A percentile compares a stretch with the other conserved stretches of the same genome.
Conservation (phyloP, 805 yeast genomes). For the Dipodascopsis uninucleata region DNA sequence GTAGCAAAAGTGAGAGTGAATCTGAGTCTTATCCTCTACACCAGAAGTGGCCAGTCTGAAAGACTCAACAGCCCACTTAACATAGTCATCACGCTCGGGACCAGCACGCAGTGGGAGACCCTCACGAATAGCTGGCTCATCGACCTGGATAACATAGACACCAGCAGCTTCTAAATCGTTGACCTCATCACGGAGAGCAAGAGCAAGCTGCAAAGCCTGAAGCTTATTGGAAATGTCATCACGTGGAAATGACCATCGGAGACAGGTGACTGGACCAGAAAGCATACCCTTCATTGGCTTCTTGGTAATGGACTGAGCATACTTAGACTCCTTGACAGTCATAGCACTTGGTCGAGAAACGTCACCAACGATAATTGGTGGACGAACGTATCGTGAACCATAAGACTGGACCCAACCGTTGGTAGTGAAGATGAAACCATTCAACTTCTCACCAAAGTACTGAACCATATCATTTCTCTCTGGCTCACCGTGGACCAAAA, state of each 20-base stretch:
- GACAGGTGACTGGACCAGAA: slow-evolving; percentile 99
- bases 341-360: slow-evolving; percentile 97
- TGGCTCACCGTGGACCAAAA: slow-evolving; percentile 99
- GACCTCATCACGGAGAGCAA: slow-evolving; percentile 98
- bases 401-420: slow-evolving; percentile 99
- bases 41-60: slow-evolving; percentile 99
- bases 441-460: slow-evolving; percentile 98
- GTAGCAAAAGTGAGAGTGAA: slow-evolving; percentile 99
- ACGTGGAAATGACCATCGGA: slow-evolving; percentile 99
- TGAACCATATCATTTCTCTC: slow-evolving; percentile 99
- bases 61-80: slow-evolving; percentile 98
- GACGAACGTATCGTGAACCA: slow-evolving; percentile 99
- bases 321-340: slow-evolving; percentile 98
- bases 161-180: slow-evolving; percentile 98
- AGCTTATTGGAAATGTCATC: slow-evolving; percentile 89
- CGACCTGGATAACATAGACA: slow-evolving; percentile 96
- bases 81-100: slow-evolving; percentile 91
- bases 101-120: slow-evolving; percentile 99
- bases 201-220: slow-evolving; percentile 94
- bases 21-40: slow-evolving; percentile 90
- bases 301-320: slow-evolving; percentile 93
- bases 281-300: slow-evolving; percentile 99
- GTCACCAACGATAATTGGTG: slow-evolving; percentile 99
- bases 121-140: slow-evolving; percentile 99
- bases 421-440: slow-evolving; percentile 96